These are phyloP conservation scores for Cystofilobasidium ferigula DNA, from an alignment of 768 basidiomycete genomes.

Conservation along the genomic window DNA sequence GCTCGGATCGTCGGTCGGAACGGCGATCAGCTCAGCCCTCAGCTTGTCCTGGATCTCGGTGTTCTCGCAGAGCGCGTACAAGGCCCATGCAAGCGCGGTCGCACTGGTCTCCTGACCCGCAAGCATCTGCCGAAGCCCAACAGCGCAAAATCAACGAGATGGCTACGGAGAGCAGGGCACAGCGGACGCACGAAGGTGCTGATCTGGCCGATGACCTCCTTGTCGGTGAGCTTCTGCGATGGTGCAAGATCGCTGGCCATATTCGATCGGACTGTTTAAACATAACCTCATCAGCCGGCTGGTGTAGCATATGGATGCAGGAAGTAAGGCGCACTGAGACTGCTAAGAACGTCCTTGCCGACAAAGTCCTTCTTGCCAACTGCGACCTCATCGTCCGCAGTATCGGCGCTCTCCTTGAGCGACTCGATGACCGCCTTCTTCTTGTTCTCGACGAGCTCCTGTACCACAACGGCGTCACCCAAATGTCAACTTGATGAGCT, in stretches of 20 bases:
- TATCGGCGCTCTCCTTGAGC: slow-evolving; percentile 27
- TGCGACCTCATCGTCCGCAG: slow-evolving; percentile 18
- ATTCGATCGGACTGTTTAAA: slow-evolving; percentile 64
- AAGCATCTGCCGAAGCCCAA: slow-evolving; percentile 32
- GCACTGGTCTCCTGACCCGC: slow-evolving; percentile 52
- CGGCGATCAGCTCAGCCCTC: slow-evolving; percentile 51
- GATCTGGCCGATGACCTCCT: slow-evolving; percentile 73
- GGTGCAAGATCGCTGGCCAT: slow-evolving; percentile 46
- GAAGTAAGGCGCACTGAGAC: slow-evolving; percentile 50
- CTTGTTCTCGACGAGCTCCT: slow-evolving; percentile 62
- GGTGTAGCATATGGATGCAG: background rate
- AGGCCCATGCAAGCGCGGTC: slow-evolving; percentile 70
- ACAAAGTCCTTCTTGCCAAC: slow-evolving; percentile 45
- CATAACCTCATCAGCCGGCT: background rate
- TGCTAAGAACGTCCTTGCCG: slow-evolving; percentile 65
- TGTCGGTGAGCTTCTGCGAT: slow-evolving; percentile 66
- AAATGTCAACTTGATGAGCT: too few species aligned
- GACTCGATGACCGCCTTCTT: slow-evolving; percentile 52
- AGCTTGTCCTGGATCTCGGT: slow-evolving; percentile 58
- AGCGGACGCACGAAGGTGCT: slow-evolving; percentile 68
- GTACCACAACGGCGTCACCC: background rate
- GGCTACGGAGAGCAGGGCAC: slow-evolving; percentile 33
- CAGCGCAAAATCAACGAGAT: slow-evolving; percentile 22
- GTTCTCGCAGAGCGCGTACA: slow-evolving; percentile 61
- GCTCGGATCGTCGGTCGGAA: slow-evolving; percentile 37